Evolutionary conservation across 129 eudicot genomes (phyloP).

Genomic region (Saussurea involucrata): DNA sequence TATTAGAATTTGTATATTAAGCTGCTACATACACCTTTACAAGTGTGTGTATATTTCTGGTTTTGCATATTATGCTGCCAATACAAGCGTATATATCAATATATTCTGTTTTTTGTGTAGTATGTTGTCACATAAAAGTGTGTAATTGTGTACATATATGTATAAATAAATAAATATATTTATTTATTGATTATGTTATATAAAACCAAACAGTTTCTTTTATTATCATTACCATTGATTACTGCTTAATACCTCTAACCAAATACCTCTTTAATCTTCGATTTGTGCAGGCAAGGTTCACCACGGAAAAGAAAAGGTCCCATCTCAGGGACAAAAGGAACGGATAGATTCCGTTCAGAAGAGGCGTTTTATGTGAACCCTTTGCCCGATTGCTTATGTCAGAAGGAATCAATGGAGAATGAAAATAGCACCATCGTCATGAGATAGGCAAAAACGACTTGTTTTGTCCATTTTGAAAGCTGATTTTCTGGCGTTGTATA

Average conservation of each 20-base stretch:
- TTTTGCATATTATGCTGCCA: too few species aligned
- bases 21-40: too few species aligned
- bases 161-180: too few species aligned
- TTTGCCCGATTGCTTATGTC: constrained; percentile 89
- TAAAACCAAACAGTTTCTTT: background rate
- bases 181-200: too few species aligned
- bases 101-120: too few species aligned
- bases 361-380: constrained; percentile 95
- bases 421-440: constrained; percentile 28
- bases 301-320: constrained; percentile 97
- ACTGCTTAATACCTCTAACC: too few species aligned
- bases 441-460: constrained; percentile 21
- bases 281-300: constrained; percentile 74
- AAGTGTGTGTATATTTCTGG: too few species aligned
- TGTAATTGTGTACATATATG: too few species aligned
- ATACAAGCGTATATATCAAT: too few species aligned
- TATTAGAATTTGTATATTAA: too few species aligned
- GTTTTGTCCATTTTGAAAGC: constrained; percentile 4
- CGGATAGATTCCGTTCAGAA: constrained; percentile 92
- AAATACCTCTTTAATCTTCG: background rate
- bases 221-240: too few species aligned
- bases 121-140: too few species aligned
- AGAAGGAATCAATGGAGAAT: constrained; percentile 25
- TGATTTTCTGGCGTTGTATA: background rate
- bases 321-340: constrained; percentile 87